Evolutionary conservation across 495 filamentous ascomycete genomes (phyloP), one percentile per base, ranked within the genome.

Genomic region (Penicillium maclennaniae): DNA sequence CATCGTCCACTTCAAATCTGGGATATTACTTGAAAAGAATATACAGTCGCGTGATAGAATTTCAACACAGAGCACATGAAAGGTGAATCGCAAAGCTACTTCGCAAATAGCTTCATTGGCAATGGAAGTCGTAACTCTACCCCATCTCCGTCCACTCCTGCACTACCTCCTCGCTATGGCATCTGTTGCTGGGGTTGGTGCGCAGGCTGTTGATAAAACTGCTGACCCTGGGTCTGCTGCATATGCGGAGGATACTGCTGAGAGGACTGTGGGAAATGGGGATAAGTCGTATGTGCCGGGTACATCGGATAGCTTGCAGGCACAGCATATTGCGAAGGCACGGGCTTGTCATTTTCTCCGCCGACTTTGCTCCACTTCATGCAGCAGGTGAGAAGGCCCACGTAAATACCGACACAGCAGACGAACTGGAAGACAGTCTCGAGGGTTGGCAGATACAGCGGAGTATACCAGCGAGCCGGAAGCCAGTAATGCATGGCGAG

Each of bases 371-470:
- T 39, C 57, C 62, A 66, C 20, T 66, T 60, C 36, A 46, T 17
- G 28, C 60, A 58, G 40, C 59, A 59, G 3, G 61, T 17, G 0
- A 66, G 27, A n/a, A 69, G 39, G 1, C 64, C 67, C 12, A 45
- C 46, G 45, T 60, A 67, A 14, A 57, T 60, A 5, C 55, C 64
- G 10, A 63, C 42, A 20, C 40, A 38, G 48, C 60, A 61, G 17
- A 69, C 7, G 43, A 66, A 66, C 6, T 48, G 17, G 38, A 59
- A 23, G 21, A 66, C 45, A 3, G 55, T 15, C 8, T 14, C 8
- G 34, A 45, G 41, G 17, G 47, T 16, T 6, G 15, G 2, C 7
- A 63, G 23, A 16, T 67, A 69, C 3, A 7, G 14, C 0, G 66
- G 63, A 0, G 4, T 3, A 10, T 5, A 2, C n/a, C 5, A 0